Base-by-base conservation (phyloP, 1,284 basidiomycete genomes). In the Gymnopus androsaceus region DNA sequence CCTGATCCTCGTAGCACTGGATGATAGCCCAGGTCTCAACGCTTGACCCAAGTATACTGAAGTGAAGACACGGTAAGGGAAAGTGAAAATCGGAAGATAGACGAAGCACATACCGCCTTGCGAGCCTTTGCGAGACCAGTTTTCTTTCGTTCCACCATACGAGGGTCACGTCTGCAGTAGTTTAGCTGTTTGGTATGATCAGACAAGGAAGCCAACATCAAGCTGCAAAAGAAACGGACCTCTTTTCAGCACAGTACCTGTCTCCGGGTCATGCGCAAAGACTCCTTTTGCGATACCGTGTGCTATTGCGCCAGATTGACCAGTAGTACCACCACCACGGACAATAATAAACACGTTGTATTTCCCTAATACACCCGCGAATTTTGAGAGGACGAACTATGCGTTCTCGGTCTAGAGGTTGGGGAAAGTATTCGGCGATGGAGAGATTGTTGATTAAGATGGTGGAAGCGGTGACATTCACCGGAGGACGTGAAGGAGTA, bases 131-230 rank as follows among this genome's bases (percentile, higher is more conserved):
- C 85, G 63, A 86, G 72, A 59, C 92, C 92, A 7, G 96, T 94
- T 82, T 98, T 98, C 78, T 99, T 99, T 64, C 96, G 84, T 77
- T 99, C 96, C 30, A 98, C 95, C 89, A 95, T 93, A 73, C 96
- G 90, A 45, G 94, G 92, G 77, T 99, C 96, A 67, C 96, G 87
- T 71, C 87, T 86, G 58, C n/a, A 95, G 74, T 36, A 96, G 77
- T 75, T 94, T 90, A 61, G 93, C 95, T 95, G 71, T 0, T 42
- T 59, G 61, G 54, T 59, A 54, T 33, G 63, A 49, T 54, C 15
- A 28, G 59, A 56, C 28, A 42, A 45, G 54, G 56, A 47, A 7
- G 38, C 49, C 11, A 46, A 36, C 25, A 15, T n/a, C n/a, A n/a
- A n/a, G 11, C 38, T 19, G 59, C n/a, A 27, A 40, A 25, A 11